Percentiles rank a stretch among this genome's conserved stretches.
Conservation (phyloP, 768 basidiomycete species). For the Pleurotus salmoneostramineus region DNA sequence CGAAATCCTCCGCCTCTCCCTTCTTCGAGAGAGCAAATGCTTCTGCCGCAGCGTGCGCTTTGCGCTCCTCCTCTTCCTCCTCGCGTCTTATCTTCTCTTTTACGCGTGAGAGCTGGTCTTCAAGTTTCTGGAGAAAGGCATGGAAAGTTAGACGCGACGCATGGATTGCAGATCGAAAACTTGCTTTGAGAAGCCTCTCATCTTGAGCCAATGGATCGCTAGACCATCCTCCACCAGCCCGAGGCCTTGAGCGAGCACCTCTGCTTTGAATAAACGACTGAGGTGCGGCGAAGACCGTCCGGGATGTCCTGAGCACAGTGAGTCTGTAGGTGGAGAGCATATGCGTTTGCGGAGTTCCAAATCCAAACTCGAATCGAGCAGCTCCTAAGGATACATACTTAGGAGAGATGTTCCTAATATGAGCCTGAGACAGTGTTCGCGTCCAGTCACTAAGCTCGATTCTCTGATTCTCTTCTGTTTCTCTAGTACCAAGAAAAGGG, state of each 20-base stretch:
- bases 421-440: too few species aligned
- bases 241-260: not conserved
- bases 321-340: not conserved
- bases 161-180: not conserved
- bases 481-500: too few species aligned
- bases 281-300: not conserved
- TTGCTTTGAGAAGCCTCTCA: constrained; percentile 23
- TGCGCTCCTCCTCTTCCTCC: constrained; percentile 16
- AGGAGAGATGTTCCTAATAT: too few species aligned
- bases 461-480: too few species aligned
- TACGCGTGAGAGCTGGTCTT: constrained; percentile 21
- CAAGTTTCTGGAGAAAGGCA: constrained; percentile 18
- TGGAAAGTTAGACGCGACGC: constrained; percentile 4
- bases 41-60: constrained; percentile 15
- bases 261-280: not conserved
- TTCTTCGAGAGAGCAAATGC: constrained; percentile 1
- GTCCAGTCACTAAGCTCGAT: too few species aligned
- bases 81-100: constrained; percentile 20
- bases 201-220: constrained; percentile 17
- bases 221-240: not conserved
- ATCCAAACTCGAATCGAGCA: too few species aligned
- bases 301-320: not conserved
- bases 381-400: too few species aligned
- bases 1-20: not conserved
- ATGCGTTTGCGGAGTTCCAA: not conserved